Evolutionary conservation across 1,284 basidiomycete genomes (phyloP).

Genomic region (Meira miltonrushii): DNA sequence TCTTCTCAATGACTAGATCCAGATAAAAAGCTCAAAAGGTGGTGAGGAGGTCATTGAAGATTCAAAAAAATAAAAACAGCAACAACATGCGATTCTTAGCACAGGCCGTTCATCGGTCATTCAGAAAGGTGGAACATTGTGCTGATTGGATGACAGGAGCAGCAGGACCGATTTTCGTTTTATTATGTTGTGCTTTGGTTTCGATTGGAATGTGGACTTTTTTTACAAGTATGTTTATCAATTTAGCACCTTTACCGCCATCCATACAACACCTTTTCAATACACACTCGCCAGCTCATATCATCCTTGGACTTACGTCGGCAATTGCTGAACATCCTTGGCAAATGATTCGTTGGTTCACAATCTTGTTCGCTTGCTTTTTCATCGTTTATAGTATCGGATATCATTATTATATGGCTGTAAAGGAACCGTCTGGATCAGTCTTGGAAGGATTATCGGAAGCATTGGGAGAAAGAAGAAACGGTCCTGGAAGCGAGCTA

Average conservation of each 20-base stretch:
- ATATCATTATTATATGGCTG: constrained; percentile 76
- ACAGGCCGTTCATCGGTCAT: constrained; percentile 70
- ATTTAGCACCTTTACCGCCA: constrained; percentile 26
- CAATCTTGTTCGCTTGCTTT: constrained; percentile 61
- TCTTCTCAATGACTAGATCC: neutral
- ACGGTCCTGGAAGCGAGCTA: constrained; percentile 36
- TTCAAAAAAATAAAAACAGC: too few species aligned
- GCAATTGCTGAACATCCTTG: constrained; percentile 24
- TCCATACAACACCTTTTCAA: constrained; percentile 29
- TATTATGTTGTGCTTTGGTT: constrained; percentile 65
- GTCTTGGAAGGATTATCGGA: constrained; percentile 31
- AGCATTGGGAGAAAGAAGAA: constrained; percentile 26
- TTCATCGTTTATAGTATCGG: constrained; percentile 73
- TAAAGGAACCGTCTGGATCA: constrained; percentile 60
- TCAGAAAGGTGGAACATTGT: constrained; percentile 69
- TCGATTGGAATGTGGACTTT: constrained; percentile 68
- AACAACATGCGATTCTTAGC: constrained; percentile 45
- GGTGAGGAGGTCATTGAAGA: too few species aligned
- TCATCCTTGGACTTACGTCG: constrained; percentile 31
- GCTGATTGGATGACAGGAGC: constrained; percentile 79
- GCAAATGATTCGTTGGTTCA: constrained; percentile 25
- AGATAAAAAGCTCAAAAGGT: neutral
- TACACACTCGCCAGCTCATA: constrained; percentile 34
- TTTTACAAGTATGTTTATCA: constrained; percentile 56
- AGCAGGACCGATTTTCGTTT: constrained; percentile 82